Conservation (phyloP, 805 yeast genomes). For the Debaryomyces tyrocola region DNA sequence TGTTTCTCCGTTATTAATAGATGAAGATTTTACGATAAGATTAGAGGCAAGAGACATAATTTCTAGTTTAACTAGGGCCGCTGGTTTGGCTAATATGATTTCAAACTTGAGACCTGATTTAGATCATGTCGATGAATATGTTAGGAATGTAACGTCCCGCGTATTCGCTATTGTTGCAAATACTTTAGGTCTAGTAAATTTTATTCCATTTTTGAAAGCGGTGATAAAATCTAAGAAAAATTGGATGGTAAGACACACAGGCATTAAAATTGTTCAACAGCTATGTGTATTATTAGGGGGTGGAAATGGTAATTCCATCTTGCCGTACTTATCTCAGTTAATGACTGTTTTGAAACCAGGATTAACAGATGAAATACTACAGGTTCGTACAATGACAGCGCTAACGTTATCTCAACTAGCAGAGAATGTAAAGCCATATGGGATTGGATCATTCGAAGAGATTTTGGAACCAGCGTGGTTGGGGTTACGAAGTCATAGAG, state of each 20-base stretch:
- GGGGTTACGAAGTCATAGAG: conserved; percentile 76
- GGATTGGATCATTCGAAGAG: conserved; percentile 81
- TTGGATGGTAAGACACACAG: conserved; percentile 85
- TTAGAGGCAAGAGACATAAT: conserved; percentile 79
- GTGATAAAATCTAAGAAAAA: conserved; percentile 73
- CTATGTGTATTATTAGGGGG: conserved; percentile 67
- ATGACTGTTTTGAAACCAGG: conserved; percentile 61
- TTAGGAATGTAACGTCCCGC: conserved; percentile 72
- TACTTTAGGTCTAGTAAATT: conserved; percentile 67
- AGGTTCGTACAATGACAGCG: conserved; percentile 71
- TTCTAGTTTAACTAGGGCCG: conserved; percentile 72
- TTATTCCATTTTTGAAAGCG: conserved; percentile 80
- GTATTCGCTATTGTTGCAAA: conserved; percentile 82
- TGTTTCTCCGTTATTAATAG: conserved; percentile 75
- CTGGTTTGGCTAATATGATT: conserved; percentile 81
- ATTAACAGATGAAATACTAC: conserved; percentile 64
- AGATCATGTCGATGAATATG: conserved; percentile 78
- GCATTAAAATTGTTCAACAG: conserved; percentile 74
- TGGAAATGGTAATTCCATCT: conserved; percentile 49
- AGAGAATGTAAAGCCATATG: conserved; percentile 81
- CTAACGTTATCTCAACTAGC: conserved; percentile 73
- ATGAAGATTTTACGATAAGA: conserved; percentile 74
- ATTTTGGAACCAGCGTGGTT: conserved; percentile 77
- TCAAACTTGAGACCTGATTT: conserved; percentile 77
- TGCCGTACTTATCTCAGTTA: conserved; percentile 70